Percentiles rank a stretch among this genome's conserved stretches.
phyloP scores from a whole-genome alignment of 306 rosid species.

The Cucumis sativus region Cucumber_9930_V3 NC_026657.2:997501-998000 shows the following conservation, averaged over 20 bases:
- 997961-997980: slow-evolving; percentile 14
- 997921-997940: slow-evolving; percentile 56
- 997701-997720: slow-evolving; percentile 98
- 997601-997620: background rate
- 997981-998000: slow-evolving; percentile 24
- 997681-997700: slow-evolving; percentile 43
- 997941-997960: slow-evolving; percentile 38
- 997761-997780: slow-evolving; percentile 69
- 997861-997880: slow-evolving; percentile 77
- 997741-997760: slow-evolving; percentile 39
- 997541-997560: background rate
- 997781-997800: slow-evolving; percentile 63
- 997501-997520: background rate
- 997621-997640: background rate
- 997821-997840: slow-evolving; percentile 54
- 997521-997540: background rate
- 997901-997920: slow-evolving; percentile 58
- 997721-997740: slow-evolving; percentile 70
- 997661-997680: slow-evolving; percentile 13
- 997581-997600: background rate
- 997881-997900: slow-evolving; percentile 77
- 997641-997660: background rate
- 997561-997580: background rate
- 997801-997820: slow-evolving; percentile 40
- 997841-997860: slow-evolving; percentile 70